These are phyloP conservation scores for Blastobotrys malaysiensis DNA, from an alignment of 1,139 yeast species.

Conservation along the genomic window DNA sequence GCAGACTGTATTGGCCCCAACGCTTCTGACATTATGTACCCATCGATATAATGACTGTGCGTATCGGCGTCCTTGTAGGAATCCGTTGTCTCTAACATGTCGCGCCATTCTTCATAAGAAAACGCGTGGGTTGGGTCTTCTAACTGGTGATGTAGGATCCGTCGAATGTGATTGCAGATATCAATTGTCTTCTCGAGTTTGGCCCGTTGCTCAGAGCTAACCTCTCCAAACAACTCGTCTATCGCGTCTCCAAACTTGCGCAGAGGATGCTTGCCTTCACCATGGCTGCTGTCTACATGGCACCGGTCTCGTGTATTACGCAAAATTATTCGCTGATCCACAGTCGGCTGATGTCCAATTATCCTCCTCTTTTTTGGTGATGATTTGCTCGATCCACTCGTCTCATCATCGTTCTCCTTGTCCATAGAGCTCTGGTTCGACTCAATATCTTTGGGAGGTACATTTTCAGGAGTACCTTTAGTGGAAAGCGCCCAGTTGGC, in stretches of 20 bases:
- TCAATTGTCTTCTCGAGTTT: not conserved
- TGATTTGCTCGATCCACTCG: not conserved
- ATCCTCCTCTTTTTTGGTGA: not conserved
- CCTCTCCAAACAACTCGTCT: not conserved
- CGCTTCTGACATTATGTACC: not conserved
- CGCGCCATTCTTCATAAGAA: conserved; percentile 12
- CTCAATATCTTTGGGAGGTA: not conserved
- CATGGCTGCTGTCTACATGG: not conserved
- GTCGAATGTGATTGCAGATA: conserved; percentile 2
- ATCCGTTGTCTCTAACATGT: not conserved
- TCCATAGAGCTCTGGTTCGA: not conserved
- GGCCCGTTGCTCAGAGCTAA: not conserved
- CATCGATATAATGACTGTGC: not conserved
- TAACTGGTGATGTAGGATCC: conserved; percentile 2
- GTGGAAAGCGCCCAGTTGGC: conserved; percentile 4
- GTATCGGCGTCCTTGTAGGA: not conserved
- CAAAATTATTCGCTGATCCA: not conserved
- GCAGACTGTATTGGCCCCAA: not conserved
- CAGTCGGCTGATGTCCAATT: not conserved
- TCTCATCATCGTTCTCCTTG: not conserved
- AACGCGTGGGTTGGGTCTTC: conserved; percentile 2
- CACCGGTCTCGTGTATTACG: not conserved
- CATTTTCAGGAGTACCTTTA: not conserved
- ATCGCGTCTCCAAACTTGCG: not conserved
- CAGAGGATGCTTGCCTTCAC: not conserved